Evolutionary conservation across 164 flowering plant genomes (phyloP), one percentile per base, ranked within the genome.

Genomic region (Amborella trichopoda): DNA sequence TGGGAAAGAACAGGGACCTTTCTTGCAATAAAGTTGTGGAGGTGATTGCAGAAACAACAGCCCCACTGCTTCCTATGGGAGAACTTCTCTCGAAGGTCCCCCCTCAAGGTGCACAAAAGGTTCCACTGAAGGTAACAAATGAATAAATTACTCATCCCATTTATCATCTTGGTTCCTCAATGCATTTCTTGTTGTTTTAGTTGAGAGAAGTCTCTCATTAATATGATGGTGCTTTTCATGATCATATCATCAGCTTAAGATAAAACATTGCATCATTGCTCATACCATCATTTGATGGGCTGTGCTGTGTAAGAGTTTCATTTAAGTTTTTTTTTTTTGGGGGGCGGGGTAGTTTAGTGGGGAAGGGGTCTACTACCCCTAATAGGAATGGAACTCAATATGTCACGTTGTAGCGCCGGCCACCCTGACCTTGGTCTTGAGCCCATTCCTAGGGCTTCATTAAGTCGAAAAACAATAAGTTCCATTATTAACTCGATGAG

Each of bases 21-120:
- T 83, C 98, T 28, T 83, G 63, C 61, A 79, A 82, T 64, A 91
- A 91, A 69, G 77, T 83, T 40, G 89, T 91, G 48, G 98, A 91
- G 78, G 98, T 75, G 49, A 58, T 91, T 67, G 98, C 98, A 20
- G 96, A 91, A 69, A 86, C 96, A 59, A 78, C 87, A 46, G 93
- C 89, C 20, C 89, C 94, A 49, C 62, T 80, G 63, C 72, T 71
- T 44, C 83, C 96, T 20, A 54, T 86, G 74, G 93, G 62, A 46
- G 74, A 78, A 16, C 94, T 90, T 49, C 95, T 86, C 49, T 44
- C 63, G 24, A 80, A 68, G 63, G 76, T 90, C 51, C 95, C 95
- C 19, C 73, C 84, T 40, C 67, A 78, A 37, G 41, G 19, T 4
- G 9, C 34, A 8, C 34, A 9, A 30, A 14, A 8, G 11, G 14